Evolutionary conservation across 2,329 filamentous ascomycete genomes (phyloP).

Genomic region (Epichloe baconii): DNA sequence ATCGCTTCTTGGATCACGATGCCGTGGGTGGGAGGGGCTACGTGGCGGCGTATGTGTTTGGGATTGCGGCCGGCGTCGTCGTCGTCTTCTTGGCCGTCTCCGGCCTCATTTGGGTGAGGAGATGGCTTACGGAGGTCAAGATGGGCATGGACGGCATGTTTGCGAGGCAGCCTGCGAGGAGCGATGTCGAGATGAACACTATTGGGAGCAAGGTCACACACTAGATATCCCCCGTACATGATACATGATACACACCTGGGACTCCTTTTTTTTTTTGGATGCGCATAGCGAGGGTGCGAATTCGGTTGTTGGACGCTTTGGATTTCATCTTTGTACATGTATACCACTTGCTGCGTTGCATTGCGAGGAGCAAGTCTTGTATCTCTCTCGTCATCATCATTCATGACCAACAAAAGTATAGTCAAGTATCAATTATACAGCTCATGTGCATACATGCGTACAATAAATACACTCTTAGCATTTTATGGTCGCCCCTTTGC

Average conservation of each 20-base stretch:
- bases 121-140: constrained; percentile 35
- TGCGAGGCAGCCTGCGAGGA: constrained; percentile 13
- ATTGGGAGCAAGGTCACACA: background rate
- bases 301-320: too few relatives aligned
- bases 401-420: background rate
- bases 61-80: constrained; percentile 38
- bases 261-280: too few relatives aligned
- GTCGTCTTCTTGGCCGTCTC: constrained; percentile 40
- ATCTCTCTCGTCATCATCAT: too few relatives aligned
- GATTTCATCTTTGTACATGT: too few relatives aligned
- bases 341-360: too few relatives aligned
- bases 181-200: constrained; percentile 16
- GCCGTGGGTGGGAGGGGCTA: constrained; percentile 30
- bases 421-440: too few relatives aligned
- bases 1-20: constrained; percentile 60
- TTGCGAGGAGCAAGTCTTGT: too few relatives aligned
- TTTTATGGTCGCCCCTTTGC: constrained; percentile 70
- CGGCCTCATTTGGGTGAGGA: constrained; percentile 36
- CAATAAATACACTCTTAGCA: constrained; percentile 29
- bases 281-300: too few relatives aligned
- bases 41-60: constrained; percentile 53
- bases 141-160: constrained; percentile 30
- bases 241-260: too few relatives aligned
- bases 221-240: too few relatives aligned
- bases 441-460: background rate